Conservation (phyloP, 164 flowering plant species). For the Warburgia ugandensis region DNA sequence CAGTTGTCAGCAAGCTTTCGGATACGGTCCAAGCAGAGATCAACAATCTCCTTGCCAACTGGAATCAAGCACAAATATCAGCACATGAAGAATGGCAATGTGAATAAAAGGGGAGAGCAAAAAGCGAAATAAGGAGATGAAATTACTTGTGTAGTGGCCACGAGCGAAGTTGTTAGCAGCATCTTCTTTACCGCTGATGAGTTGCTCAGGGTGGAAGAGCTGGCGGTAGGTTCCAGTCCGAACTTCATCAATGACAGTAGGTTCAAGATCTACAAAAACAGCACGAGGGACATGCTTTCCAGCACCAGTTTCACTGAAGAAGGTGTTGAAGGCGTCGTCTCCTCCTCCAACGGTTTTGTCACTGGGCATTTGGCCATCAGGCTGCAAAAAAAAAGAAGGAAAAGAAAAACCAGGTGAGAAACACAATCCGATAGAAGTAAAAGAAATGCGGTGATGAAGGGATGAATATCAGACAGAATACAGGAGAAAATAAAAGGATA, state of each 20-base stretch:
- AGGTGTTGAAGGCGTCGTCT: constrained; percentile 79
- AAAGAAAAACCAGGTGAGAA: neutral
- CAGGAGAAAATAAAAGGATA: no score
- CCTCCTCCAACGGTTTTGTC: constrained; percentile 73
- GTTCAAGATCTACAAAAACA: constrained; percentile 53
- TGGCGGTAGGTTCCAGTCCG: constrained; percentile 51
- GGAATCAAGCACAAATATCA: constrained; percentile 2
- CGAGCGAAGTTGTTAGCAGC: constrained; percentile 65
- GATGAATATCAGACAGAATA: no score
- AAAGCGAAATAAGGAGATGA: neutral
- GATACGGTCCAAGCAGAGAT: constrained; percentile 49
- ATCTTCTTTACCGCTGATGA: constrained; percentile 66
- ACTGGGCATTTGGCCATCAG: constrained; percentile 85
- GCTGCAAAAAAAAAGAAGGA: constrained; percentile 33
- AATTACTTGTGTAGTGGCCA: constrained; percentile 55
- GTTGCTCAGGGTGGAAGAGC: no score
- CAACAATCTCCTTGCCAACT: constrained; percentile 55
- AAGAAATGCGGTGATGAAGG: no score
- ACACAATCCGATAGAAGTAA: no score
- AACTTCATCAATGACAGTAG: constrained; percentile 60
- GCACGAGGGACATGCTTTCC: constrained; percentile 59
- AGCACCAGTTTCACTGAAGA: constrained; percentile 58
- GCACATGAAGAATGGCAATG: neutral
- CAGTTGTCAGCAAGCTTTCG: no score
- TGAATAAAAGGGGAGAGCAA: neutral